A percentile compares a stretch with the other conserved stretches of the same genome.
These are phyloP conservation scores for Gypsophila paniculata DNA, from an alignment of 179 eudicot species.

Conservation along the genomic window DNA sequence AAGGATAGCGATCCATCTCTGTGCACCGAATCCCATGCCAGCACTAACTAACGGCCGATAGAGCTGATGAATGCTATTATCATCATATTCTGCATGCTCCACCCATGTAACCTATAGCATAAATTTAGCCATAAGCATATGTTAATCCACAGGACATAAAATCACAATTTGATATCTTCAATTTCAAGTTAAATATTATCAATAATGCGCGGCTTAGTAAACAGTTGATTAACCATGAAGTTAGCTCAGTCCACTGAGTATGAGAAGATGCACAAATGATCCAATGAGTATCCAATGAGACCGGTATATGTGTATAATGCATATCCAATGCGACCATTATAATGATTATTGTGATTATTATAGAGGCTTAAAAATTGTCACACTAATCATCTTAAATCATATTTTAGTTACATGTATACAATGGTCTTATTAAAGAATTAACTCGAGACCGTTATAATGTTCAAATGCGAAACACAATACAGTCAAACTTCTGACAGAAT, in stretches of 20 bases:
- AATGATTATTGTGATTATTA: too few relatives aligned
- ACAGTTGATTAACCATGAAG: conserved; percentile 12
- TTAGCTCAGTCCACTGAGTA: conserved; percentile 8
- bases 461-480: conserved; percentile 10
- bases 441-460: too few relatives aligned
- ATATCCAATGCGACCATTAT: too few relatives aligned
- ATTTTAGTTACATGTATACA: too few relatives aligned
- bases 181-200: conserved; percentile 9
- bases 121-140: not conserved
- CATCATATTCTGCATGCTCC: conserved; percentile 90
- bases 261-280: conserved; percentile 12
- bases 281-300: too few relatives aligned
- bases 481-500: conserved; percentile 32
- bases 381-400: too few relatives aligned
- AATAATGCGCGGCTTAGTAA: not conserved
- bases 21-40: conserved; percentile 95
- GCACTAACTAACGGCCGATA: conserved; percentile 65
- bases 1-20: conserved; percentile 82
- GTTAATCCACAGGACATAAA: not conserved
- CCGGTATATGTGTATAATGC: too few relatives aligned
- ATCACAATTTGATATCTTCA: not conserved
- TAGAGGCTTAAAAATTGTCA: too few relatives aligned
- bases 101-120: conserved; percentile 84
- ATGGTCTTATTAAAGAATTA: too few relatives aligned
- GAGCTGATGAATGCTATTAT: conserved; percentile 64